Percentiles rank a stretch among this genome's conserved stretches.
Conservation (phyloP, 768 basidiomycete species). For the Tubosaeta brunneosetosa region DNA sequence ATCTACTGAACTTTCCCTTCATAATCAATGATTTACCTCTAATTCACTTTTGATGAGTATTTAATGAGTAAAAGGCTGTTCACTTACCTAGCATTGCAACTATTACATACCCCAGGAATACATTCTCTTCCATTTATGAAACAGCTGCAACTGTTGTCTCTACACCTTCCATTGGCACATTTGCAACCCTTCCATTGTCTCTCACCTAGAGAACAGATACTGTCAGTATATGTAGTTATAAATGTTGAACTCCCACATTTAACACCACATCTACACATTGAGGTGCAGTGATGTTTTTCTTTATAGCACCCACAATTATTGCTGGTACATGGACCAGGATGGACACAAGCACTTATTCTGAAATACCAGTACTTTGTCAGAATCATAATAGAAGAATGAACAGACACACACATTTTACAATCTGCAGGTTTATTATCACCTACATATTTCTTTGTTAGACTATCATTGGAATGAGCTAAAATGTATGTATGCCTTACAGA, state of each 20-base stretch:
- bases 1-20: neutral
- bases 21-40: slow-evolving; percentile 19
- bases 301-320: slow-evolving; percentile 39
- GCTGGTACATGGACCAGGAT: slow-evolving; percentile 44
- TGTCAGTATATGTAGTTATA: neutral
- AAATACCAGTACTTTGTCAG: neutral
- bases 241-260: slow-evolving; percentile 29
- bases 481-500: slow-evolving; percentile 11
- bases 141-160: slow-evolving; percentile 35
- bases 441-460: slow-evolving; percentile 2
- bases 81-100: slow-evolving; percentile 41
- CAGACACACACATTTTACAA: slow-evolving; percentile 13
- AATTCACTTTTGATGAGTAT: neutral
- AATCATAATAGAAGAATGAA: neutral
- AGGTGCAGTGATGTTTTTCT: slow-evolving; percentile 39
- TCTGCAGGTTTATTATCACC: slow-evolving; percentile 1
- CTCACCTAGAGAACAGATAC: slow-evolving; percentile 2
- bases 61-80: neutral
- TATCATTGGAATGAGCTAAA: neutral
- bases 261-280: slow-evolving; percentile 44
- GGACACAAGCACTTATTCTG: slow-evolving; percentile 40
- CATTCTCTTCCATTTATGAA: slow-evolving; percentile 38
- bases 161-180: slow-evolving; percentile 28
- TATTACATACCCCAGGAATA: slow-evolving; percentile 46
- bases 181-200: slow-evolving; percentile 16